Evolutionary conservation across 1,139 yeast species (phyloP), one percentile per base, ranked within the genome.

Genomic region (Arxiozyma heterogenica): DNA sequence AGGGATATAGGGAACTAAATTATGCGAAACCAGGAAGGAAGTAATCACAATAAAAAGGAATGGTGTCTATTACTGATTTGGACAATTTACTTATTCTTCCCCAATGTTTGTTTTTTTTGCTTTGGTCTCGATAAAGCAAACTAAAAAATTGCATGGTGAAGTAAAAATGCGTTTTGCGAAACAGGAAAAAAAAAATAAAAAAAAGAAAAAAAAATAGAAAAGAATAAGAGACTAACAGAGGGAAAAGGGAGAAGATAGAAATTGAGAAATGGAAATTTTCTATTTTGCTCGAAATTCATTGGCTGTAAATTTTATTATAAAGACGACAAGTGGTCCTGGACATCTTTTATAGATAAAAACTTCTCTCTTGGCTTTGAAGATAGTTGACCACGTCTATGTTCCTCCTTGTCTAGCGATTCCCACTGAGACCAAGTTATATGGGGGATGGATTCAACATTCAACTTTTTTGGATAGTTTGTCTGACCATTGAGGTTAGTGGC

Each of bases 381-480:
- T 6, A 15, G 39, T 12, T 34, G n/a, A 4, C 39, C 39, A 15
- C 39, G 39, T 12, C 39, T 34, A 34, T 15, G 39, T 12, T 34
- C 39, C n/a, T 34, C 39, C n/a, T 34, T 34, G 39, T 34, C 39
- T 12, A 34, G 4, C 39, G 15, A 6, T 34, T 34, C 39, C 39
- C 39, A 34, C n/a, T 34, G 39, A 4, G 39, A 12, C 39, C 39
- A 34, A 34, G 39, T 34, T 3, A 34, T 8, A 34, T 34, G 39
- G 2, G 39, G 39, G n/a, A 34, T 34, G 3, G 39, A 34, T 1
- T 34, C 3, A 12, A 34, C n/a, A 12, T 34, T n/a, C 15, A 34
- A 8, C 4, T 3, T 34, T 2, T 34, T 34, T 18, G 47, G 39
- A 53, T 53, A 57, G 46, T 52, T 54, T 27, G 51, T 48, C 53